Evolutionary conservation across 345 rosid species (phyloP), one percentile per base, ranked within the genome.

Genomic region (Clausena lansium): DNA sequence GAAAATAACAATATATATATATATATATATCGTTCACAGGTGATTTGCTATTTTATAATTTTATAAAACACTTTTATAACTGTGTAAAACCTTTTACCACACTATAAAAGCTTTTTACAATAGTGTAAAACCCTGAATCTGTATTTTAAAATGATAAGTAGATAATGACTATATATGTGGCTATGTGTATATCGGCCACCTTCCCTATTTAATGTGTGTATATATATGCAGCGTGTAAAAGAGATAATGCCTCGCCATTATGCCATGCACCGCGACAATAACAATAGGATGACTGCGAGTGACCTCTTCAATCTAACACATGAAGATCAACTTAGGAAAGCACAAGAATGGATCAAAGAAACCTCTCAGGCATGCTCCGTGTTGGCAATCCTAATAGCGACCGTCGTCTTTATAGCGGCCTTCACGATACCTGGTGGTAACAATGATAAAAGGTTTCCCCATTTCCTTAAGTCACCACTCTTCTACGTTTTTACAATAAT

Each of bases 401-500:
- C 52, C 3, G 47, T 67, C 1, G 30, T 67, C 17, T 67, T 67
- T 35, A 27, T 52, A 4, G 70, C 50, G 38, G 70, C 50, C 33
- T 67, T 36, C 52, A 67, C 52, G 14, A 28, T 67, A 7, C 52
- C 70, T 20, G 70, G 70, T 9, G 70, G 70, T 3, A 0, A 0
- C 2, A 57, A 69, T 14, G 76, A 75, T 0, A 61, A 71, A 0
- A 84, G 87, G 5, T 28, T 60, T n/a, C 83, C 87, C 0, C 1
- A 73, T 33, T 71, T 81, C 50, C 77, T 76, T 3, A 13, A 36
- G 25, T 28, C 15, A 6, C 73, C 81, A 17, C 70, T 72, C 10
- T 84, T 68, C 52, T 25, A 30, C 5, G n/a, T 81, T 41, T 84
- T 81, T 74, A 65, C 84, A 0, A 47, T 79, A 6, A 73, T 70